These are phyloP conservation scores for Vitis labrusca DNA, from an alignment of 164 flowering plant species.

Conservation along the genomic window DNA sequence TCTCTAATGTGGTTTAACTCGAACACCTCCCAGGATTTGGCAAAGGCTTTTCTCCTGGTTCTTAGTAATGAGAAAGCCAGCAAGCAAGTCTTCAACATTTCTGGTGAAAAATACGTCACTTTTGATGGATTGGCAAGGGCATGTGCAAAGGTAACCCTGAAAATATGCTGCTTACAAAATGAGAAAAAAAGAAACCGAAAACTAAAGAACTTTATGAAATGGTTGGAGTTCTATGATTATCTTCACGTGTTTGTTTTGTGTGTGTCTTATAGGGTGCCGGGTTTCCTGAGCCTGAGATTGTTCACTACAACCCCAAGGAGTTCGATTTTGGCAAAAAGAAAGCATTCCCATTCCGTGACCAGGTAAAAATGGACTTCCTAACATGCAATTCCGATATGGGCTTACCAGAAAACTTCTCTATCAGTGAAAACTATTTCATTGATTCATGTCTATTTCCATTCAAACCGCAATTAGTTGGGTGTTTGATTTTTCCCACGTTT, in stretches of 20 bases:
- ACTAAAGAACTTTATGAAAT: background rate
- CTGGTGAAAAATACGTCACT: slow-evolving; percentile 91
- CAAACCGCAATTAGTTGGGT: no score
- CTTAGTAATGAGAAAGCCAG: slow-evolving; percentile 91
- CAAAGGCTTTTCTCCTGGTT: slow-evolving; percentile 75
- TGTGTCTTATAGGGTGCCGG: slow-evolving; percentile 71
- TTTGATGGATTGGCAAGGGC: slow-evolving; percentile 95
- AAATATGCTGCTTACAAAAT: background rate
- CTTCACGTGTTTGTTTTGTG: background rate
- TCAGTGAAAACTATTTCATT: background rate
- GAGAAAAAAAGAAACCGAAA: background rate
- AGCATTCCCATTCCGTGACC: slow-evolving; percentile 95
- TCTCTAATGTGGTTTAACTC: background rate
- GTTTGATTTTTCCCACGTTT: no score
- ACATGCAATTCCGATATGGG: no score
- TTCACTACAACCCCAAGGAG: slow-evolving; percentile 91
- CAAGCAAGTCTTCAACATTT: slow-evolving; percentile 87
- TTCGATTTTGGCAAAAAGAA: slow-evolving; percentile 97
- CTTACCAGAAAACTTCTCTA: background rate
- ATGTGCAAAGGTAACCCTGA: slow-evolving; percentile 77
- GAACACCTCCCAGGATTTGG: slow-evolving; percentile 68
- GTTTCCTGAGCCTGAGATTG: slow-evolving; percentile 91
- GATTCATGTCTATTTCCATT: background rate
- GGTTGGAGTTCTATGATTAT: no score
- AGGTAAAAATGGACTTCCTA: slow-evolving; percentile 42